Percentiles rank a stretch among this genome's conserved stretches.
phyloP scores from a whole-genome alignment of 2,329 filamentous ascomycete species.

The Alternaria conjuncta region DNA sequence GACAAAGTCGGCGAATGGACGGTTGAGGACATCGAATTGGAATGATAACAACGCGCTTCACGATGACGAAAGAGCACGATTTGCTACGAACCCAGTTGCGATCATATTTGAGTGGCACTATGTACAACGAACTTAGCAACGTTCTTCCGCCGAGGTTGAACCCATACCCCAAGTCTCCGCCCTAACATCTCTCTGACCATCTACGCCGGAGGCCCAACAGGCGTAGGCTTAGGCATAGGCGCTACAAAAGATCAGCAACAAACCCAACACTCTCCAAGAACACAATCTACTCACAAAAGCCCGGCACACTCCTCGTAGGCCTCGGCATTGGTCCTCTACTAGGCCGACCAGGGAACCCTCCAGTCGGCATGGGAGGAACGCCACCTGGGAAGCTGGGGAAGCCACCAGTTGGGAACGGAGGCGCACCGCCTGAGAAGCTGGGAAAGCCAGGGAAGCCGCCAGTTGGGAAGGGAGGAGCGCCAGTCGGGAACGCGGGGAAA shows the following conservation, averaged over 20 bases:
- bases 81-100: not conserved
- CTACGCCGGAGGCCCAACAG: not conserved
- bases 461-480: not conserved
- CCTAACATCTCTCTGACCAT: not conserved
- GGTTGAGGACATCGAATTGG: not conserved
- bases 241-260: not conserved
- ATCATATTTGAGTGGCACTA: not conserved
- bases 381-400: not conserved
- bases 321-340: not conserved
- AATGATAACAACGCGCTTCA: not conserved
- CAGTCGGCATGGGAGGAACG: not conserved
- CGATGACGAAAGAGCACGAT: too few relatives aligned
- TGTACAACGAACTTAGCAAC: not conserved
- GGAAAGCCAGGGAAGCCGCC: slow-evolving; percentile 6
- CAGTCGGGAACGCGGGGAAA: not conserved
- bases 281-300: not conserved
- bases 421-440: not conserved
- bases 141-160: not conserved
- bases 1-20: not conserved
- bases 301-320: not conserved
- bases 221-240: not conserved
- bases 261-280: too few relatives aligned
- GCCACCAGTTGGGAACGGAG: not conserved
- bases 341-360: slow-evolving; percentile 6
- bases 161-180: not conserved